Evolutionary conservation across 495 filamentous ascomycete genomes (phyloP), one percentile per base, ranked within the genome.

Genomic region (Podospora comata): DNA sequence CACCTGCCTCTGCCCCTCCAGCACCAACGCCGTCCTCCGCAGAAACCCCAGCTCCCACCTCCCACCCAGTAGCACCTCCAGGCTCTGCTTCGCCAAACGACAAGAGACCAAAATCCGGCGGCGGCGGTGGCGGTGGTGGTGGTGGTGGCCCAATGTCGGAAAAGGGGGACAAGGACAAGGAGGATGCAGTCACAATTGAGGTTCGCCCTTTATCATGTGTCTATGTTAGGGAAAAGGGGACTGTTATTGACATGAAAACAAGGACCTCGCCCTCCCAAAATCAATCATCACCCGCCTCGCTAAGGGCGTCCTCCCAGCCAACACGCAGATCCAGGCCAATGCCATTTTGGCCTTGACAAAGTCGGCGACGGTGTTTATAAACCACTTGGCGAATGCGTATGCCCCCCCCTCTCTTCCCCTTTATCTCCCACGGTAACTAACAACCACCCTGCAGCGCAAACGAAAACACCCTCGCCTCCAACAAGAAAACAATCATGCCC

Each of bases 301-400:
- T 2, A 98, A 98, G 84, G 90, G 92, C 66, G 93, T 97, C n/a
- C 85, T 99, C n/a, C 95, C 95, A 0, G 87, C 94, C 5, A 97
- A 97, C 75, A 97, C 95, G 1, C 91, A 92, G 69, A 92, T 99
- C 63, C 92, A 96, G 72, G 96, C 93, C 69, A 94, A 97, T 79
- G 95, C 95, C 4, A 85, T 97, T 53, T 75, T 95, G 30, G 95
- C 96, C 0, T 88, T 99, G 77, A 91, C 90, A 69, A 97, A 98
- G 82, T 90, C 91, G 65, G 93, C 94, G 4, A 97, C 93, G 2
- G 92, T 99, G 0, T 99, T 99, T 76, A 88, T 98, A 34, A 97
- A 88, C 75, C 94, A 97, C 77, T 80, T 99, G 30, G 90, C 92
- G 56, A 86, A 89, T 68, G 85, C 89, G 94, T 98, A 89, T 65